Conservation (phyloP, 345 rosid genomes). For the Lenwebbia sp. region DNA sequence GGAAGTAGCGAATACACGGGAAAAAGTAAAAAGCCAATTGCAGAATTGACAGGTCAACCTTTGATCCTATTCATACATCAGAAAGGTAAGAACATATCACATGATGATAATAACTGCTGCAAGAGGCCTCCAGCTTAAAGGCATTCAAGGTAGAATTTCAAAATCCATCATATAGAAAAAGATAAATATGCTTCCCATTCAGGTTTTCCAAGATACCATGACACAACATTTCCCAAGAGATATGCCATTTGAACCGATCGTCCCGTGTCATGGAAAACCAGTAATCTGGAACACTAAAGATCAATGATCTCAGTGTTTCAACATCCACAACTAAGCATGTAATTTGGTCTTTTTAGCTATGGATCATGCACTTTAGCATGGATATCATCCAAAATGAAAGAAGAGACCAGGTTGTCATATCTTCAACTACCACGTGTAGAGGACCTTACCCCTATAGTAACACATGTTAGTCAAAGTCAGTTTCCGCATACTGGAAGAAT, state of each 20-base stretch:
- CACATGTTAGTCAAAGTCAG: neutral
- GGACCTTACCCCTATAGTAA: neutral
- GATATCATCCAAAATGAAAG: neutral
- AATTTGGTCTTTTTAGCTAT: neutral
- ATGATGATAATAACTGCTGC: neutral
- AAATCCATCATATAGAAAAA: neutral
- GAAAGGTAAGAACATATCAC: neutral
- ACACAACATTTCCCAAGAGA: neutral
- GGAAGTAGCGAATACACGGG: neutral
- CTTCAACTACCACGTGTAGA: neutral
- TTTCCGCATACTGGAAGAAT: neutral
- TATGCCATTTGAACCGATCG: neutral
- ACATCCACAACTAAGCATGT: neutral
- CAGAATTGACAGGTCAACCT: neutral
- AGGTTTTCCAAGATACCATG: neutral
- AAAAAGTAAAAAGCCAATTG: neutral
- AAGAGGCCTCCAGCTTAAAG: neutral
- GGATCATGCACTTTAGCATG: neutral
- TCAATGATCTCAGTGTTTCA: neutral
- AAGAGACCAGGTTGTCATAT: neutral
- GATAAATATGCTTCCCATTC: neutral
- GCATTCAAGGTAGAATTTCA: neutral
- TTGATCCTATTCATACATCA: neutral
- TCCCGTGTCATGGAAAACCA: neutral
- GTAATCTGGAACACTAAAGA: neutral